A percentile compares a stretch with the other conserved stretches of the same genome.
Evolutionary conservation across 148 eudicot genomes (phyloP).

Genomic region (Vaccinium myrtillus): DNA sequence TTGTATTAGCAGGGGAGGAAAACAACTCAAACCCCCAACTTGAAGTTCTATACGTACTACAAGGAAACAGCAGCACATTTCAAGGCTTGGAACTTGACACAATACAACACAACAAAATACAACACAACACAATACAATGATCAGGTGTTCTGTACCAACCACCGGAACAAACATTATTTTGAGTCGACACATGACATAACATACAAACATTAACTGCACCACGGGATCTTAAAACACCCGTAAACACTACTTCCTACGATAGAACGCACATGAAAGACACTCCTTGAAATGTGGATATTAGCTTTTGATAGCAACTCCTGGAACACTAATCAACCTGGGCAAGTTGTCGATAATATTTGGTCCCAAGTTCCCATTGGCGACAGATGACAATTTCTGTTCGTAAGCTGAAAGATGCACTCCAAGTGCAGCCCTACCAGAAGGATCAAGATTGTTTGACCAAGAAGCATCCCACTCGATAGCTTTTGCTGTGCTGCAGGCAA

Average conservation of each 20-base stretch:
- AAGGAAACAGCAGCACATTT: neutral
- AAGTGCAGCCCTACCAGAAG: constrained; percentile 87
- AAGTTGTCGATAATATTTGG: neutral
- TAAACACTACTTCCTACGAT: neutral
- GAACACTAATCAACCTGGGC: neutral
- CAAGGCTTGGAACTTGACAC: neutral
- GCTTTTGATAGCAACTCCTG: constrained; percentile 8
- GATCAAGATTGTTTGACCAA: constrained; percentile 87
- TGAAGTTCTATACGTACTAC: neutral
- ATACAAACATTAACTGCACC: neutral
- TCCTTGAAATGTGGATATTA: neutral
- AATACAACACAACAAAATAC: neutral
- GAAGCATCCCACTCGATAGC: constrained; percentile 82
- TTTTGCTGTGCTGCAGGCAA: constrained; percentile 88
- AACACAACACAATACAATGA: neutral
- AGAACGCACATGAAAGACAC: neutral
- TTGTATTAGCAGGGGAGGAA: neutral
- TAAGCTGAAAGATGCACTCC: constrained; percentile 59
- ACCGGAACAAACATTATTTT: constrained; percentile 3
- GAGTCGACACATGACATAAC: neutral
- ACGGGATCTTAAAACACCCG: neutral
- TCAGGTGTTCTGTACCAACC: neutral
- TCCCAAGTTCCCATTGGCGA: neutral
- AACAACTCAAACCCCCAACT: neutral
- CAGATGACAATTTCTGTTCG: constrained; percentile 10